Evolutionary conservation across 495 filamentous ascomycete genomes (phyloP).

Genomic region (Friedmanniomyces endolithicus): DNA sequence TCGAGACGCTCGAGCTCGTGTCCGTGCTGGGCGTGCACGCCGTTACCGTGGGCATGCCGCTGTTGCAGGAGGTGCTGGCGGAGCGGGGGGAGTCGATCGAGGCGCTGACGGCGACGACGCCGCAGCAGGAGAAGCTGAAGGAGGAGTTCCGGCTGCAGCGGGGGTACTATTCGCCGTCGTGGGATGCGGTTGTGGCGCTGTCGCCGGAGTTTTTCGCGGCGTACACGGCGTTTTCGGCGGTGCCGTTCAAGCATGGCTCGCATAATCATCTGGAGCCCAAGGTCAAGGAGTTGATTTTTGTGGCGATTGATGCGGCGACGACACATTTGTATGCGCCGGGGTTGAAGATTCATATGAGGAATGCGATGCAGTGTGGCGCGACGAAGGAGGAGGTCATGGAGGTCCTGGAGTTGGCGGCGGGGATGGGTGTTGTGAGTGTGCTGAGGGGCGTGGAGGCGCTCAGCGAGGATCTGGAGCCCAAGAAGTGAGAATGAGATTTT

Average conservation of each 20-base stretch:
- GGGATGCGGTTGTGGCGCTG: constrained; percentile 34
- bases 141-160: constrained; percentile 26
- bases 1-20: constrained; percentile 32
- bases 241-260: constrained; percentile 28
- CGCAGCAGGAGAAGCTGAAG: constrained; percentile 24
- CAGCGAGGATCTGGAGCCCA: constrained; percentile 6
- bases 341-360: constrained; percentile 36
- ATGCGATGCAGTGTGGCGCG: constrained; percentile 34
- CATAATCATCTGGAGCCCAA: constrained; percentile 30
- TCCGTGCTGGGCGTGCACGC: constrained; percentile 35
- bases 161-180: constrained; percentile 36
- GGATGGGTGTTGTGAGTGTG: constrained; percentile 31
- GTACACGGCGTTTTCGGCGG: constrained; percentile 31
- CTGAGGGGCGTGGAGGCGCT: constrained; percentile 24
- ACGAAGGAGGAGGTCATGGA: constrained; percentile 36
- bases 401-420: constrained; percentile 34
- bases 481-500: too few species aligned
- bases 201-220: constrained; percentile 37
- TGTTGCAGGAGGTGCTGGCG: constrained; percentile 32
- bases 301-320: constrained; percentile 34
- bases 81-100: constrained; percentile 25
- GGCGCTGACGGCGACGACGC: constrained; percentile 16
- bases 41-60: constrained; percentile 35
- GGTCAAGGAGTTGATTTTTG: constrained; percentile 36
- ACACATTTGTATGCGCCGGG: constrained; percentile 36